Evolutionary conservation across 768 basidiomycete species (phyloP), one percentile per base, ranked within the genome.

Genomic region (Pholiota molesta): DNA sequence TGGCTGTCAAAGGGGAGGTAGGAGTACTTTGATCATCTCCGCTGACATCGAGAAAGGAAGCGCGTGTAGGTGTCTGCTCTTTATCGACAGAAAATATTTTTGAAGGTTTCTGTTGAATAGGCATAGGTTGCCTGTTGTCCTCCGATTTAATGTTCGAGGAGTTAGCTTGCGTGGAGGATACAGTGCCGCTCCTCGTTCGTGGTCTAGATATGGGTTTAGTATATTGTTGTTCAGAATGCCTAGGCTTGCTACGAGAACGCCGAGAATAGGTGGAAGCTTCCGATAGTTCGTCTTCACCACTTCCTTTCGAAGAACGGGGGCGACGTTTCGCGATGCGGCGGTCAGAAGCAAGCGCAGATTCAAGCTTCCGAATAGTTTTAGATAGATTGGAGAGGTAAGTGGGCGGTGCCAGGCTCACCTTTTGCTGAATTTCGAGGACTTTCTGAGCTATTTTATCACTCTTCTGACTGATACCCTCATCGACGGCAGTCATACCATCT

Each of bases 391-490:
- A 19, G 39, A 45, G 44, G 35, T 57, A 57, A 21, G 49, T 56
- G 21, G 21, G 57, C 29, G 31, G 51, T 40, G 47, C 19, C 23
- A 55, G n/a, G 73, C 79, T 58, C 47, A 94, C 95, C 86, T 96
- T 97, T 65, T 91, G 87, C 76, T 97, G 94, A 61, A 97, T 96
- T 74, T 91, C 87, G 52, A 91, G 70, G 51, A 97, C 91, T 74
- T 95, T 94, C 72, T 91, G 86, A 26, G 92, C 90, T 59, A 97
- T 95, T 70, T 85, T 87, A 68, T 96, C 95, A 65, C 90, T 94
- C 72, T 89, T 88, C 70, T 88, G 83, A 65, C 86, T 91, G 72
- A 95, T 93, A 49, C 89, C 88, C 72, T 92, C 89, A 66, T 94
- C 93, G 16, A 93, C 91, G n/a, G 91, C 92, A 60, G 79, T 83